Evolutionary conservation across 169 alveolate species (phyloP).

Genomic region (Cryptosporidium muris): DNA sequence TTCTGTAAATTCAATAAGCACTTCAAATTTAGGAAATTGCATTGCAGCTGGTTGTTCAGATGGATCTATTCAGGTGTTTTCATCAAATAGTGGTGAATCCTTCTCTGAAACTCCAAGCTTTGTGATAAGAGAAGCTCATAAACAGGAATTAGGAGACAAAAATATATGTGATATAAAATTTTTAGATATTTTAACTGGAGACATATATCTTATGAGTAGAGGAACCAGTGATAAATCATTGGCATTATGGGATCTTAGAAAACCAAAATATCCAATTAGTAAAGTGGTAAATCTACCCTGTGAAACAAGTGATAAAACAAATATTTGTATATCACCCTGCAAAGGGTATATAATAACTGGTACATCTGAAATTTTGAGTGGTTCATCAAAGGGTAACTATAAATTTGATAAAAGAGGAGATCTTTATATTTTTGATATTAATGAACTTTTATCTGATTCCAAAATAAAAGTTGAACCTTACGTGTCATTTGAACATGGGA

Average conservation of each 20-base stretch:
- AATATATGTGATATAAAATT: conserved; percentile 38
- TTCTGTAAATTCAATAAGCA: conserved; percentile 21
- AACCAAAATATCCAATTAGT: conserved; percentile 15
- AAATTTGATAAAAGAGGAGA: neutral
- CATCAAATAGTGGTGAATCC: conserved; percentile 10
- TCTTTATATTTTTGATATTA: neutral
- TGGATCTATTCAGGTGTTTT: conserved; percentile 58
- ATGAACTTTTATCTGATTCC: neutral
- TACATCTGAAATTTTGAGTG: neutral
- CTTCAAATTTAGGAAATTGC: conserved; percentile 27
- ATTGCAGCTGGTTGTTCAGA: conserved; percentile 50
- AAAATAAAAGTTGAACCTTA: conserved; percentile 2
- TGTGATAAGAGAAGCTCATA: conserved; percentile 54
- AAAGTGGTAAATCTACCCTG: conserved; percentile 8
- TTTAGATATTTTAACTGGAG: conserved; percentile 1
- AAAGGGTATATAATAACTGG: conserved; percentile 12
- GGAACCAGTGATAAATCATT: conserved; percentile 34
- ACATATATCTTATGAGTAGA: conserved; percentile 26
- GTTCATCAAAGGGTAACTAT: neutral
- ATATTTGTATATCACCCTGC: conserved; percentile 9
- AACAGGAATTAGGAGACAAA: neutral
- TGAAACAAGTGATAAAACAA: conserved; percentile 24
- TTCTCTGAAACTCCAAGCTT: conserved; percentile 54
- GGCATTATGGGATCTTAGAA: conserved; percentile 59
- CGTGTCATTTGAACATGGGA: neutral